phyloP scores from a whole-genome alignment of 768 basidiomycete genomes.

The Trametes punicea region DNA sequence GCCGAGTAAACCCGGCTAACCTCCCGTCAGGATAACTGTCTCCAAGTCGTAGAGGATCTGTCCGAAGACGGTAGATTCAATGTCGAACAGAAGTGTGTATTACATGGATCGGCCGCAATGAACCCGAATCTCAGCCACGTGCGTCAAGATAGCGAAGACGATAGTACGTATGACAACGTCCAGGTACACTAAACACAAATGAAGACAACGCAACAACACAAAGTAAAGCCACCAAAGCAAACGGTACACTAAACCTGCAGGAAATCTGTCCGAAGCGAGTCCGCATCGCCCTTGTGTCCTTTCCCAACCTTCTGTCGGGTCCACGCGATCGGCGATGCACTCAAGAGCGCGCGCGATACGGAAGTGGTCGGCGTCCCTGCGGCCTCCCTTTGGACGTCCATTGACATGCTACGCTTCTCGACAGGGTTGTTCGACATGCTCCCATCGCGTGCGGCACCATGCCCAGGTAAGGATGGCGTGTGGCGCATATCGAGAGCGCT shows the following conservation, averaged over 20 bases:
- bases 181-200: neutral
- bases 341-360: conserved; percentile 17
- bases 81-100: too few species aligned
- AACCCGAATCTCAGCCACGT: too few species aligned
- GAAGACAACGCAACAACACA: too few species aligned
- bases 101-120: too few species aligned
- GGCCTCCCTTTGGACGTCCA: neutral
- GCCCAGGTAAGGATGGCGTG: neutral
- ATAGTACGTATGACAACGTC: too few species aligned
- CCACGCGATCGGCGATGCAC: conserved; percentile 18
- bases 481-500: neutral
- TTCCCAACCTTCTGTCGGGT: conserved; percentile 5
- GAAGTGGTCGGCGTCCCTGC: conserved; percentile 4
- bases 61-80: too few species aligned
- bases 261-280: conserved; percentile 28
- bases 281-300: conserved; percentile 23
- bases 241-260: conserved; percentile 21
- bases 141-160: too few species aligned
- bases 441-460: neutral
- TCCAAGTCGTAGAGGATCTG: too few species aligned
- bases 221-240: neutral
- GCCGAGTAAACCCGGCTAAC: too few species aligned
- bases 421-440: conserved; percentile 1
- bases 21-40: too few species aligned
- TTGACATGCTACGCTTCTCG: conserved; percentile 6